Percentiles rank a stretch among this genome's conserved stretches.
phyloP scores from a whole-genome alignment of 140 eudicot genomes.

The Cichorium intybus region DNA sequence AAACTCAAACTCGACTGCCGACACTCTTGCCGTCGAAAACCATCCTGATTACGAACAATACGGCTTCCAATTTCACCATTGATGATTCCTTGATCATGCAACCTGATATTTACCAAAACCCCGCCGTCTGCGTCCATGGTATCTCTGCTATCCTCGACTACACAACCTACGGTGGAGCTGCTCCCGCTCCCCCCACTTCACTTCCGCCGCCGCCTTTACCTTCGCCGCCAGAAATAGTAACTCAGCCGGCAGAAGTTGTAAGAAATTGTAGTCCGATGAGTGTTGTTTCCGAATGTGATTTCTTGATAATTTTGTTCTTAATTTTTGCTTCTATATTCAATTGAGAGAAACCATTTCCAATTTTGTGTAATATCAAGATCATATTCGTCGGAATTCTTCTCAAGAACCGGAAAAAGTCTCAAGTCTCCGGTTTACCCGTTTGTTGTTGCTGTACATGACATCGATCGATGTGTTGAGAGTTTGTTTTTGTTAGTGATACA shows the following conservation, averaged over 20 bases:
- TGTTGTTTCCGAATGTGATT: background rate
- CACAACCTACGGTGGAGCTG: slow-evolving; percentile 28
- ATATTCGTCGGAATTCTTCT: background rate
- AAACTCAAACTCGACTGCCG: slow-evolving; percentile 49
- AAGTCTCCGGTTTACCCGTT: background rate
- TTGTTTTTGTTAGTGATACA: background rate
- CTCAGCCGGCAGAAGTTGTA: background rate
- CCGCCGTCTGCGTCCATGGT: slow-evolving; percentile 53
- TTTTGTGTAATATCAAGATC: slow-evolving; percentile 2
- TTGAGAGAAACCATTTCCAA: background rate
- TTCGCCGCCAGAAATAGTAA: background rate
- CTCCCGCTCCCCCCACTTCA: background rate
- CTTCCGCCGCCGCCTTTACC: slow-evolving; percentile 17
- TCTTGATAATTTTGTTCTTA: background rate
- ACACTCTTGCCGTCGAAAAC: slow-evolving; percentile 50
- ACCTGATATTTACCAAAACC: slow-evolving; percentile 41
- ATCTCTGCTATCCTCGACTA: slow-evolving; percentile 39
- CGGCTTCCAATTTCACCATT: slow-evolving; percentile 42
- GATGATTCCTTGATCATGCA: slow-evolving; percentile 41
- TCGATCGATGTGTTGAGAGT: background rate
- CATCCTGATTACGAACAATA: slow-evolving; percentile 43
- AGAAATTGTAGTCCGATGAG: background rate
- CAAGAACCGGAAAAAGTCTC: background rate
- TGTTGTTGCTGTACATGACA: background rate
- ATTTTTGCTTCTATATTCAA: background rate